These are phyloP conservation scores for Noccaea bulbosa DNA, from an alignment of 345 rosid genomes.

Conservation along the genomic window DNA sequence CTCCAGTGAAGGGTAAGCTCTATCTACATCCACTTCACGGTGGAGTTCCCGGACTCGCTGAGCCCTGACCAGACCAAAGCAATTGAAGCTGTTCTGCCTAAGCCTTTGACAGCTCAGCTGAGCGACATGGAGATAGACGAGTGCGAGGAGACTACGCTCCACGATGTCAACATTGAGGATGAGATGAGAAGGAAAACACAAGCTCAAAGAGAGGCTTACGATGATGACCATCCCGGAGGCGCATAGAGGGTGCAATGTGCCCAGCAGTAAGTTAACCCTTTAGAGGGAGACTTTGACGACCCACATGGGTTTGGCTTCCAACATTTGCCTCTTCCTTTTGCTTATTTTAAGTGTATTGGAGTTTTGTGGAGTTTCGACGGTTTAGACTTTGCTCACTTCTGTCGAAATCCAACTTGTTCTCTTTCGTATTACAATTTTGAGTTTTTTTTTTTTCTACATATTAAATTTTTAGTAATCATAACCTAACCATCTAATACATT, in stretches of 20 bases:
- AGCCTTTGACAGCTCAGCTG: conserved; percentile 49
- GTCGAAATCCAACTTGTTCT: conserved; percentile 20
- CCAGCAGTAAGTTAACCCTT: conserved; percentile 56
- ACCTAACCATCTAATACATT: background rate
- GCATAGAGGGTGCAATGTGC: conserved; percentile 74
- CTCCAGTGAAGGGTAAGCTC: conserved; percentile 77
- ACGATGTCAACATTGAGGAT: conserved; percentile 67
- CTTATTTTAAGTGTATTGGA: conserved; percentile 30
- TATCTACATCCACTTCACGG: conserved; percentile 70
- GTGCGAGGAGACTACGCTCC: conserved; percentile 78
- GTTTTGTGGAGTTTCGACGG: conserved; percentile 31
- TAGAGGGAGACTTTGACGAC: conserved; percentile 24
- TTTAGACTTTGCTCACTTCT: conserved; percentile 28
- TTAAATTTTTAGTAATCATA: conserved; percentile 19
- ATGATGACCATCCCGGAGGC: conserved; percentile 54
- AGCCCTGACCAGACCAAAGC: conserved; percentile 58
- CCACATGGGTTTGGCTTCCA: conserved; percentile 39
- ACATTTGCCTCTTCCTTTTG: too few relatives aligned
- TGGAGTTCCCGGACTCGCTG: conserved; percentile 63
- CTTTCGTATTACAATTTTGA: conserved; percentile 36
- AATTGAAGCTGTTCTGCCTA: conserved; percentile 56
- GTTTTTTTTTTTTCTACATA: background rate
- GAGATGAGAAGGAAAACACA: conserved; percentile 72
- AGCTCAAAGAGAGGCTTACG: conserved; percentile 61
- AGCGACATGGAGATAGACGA: conserved; percentile 76